These are phyloP conservation scores for Dendrobium officinale DNA, from an alignment of 106 monocot species.

Conservation along the genomic window DNA sequence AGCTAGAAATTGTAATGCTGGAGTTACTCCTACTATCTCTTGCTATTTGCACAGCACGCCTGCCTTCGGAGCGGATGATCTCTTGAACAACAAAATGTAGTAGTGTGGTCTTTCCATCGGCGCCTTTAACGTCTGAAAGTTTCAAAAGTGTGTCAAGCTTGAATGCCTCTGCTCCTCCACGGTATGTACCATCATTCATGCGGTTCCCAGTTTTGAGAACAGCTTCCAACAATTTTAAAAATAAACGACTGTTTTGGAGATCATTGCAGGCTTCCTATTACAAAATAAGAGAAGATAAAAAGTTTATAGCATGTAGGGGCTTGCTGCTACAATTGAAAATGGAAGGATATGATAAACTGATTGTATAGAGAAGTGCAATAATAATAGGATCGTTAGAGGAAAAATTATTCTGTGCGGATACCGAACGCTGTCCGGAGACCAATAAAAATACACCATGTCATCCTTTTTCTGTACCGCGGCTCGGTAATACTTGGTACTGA, in stretches of 20 bases:
- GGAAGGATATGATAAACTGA: neutral
- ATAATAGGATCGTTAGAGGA: neutral
- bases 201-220: slow-evolving; percentile 63
- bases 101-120: slow-evolving; percentile 56
- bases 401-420: too few species aligned
- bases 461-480: too few species aligned
- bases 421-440: too few species aligned
- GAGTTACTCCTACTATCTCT: slow-evolving; percentile 25
- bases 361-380: neutral
- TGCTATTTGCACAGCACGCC: slow-evolving; percentile 30
- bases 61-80: slow-evolving; percentile 47
- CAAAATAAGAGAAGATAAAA: neutral
- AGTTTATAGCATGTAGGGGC: neutral
- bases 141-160: slow-evolving; percentile 61
- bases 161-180: slow-evolving; percentile 56
- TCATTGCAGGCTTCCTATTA: slow-evolving; percentile 45
- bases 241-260: slow-evolving; percentile 35
- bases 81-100: slow-evolving; percentile 64
- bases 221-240: slow-evolving; percentile 51
- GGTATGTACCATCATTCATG: slow-evolving; percentile 62
- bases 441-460: too few species aligned
- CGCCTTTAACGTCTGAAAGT: slow-evolving; percentile 54
- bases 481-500: too few species aligned
- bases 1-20: slow-evolving; percentile 20
- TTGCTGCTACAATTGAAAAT: neutral